Conservation (phyloP, 352 stramenopile genomes). For the Phytophthora sp. region DNA sequence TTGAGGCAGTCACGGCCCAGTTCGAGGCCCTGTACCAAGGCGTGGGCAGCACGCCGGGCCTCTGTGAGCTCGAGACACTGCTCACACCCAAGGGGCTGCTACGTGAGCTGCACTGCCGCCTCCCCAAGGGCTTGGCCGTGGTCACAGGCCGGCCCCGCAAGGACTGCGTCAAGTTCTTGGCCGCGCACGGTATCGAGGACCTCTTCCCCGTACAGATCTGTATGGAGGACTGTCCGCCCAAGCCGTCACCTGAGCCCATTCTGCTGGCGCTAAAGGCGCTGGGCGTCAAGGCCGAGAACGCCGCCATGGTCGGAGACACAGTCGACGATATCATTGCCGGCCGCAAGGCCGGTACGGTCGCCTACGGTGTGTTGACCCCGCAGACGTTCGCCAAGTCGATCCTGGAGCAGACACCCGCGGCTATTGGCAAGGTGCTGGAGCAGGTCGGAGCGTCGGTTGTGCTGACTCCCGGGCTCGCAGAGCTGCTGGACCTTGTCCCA, state of each 20-base stretch:
- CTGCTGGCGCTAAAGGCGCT: conserved; percentile 85
- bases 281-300: conserved; percentile 70
- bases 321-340: conserved; percentile 95
- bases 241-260: conserved; percentile 94
- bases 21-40: conserved; percentile 97
- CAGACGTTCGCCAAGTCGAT: conserved; percentile 83
- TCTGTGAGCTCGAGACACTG: conserved; percentile 93
- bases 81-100: conserved; percentile 89
- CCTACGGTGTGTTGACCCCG: conserved; percentile 88
- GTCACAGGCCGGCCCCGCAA: conserved; percentile 93
- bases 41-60: conserved; percentile 54
- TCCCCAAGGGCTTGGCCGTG: conserved; percentile 89
- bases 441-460: conserved; percentile 66
- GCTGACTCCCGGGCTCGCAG: conserved; percentile 72
- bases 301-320: conserved; percentile 96
- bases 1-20: conserved; percentile 92
- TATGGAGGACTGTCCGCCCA: conserved; percentile 96
- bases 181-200: conserved; percentile 76
- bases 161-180: conserved; percentile 95
- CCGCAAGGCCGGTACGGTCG: conserved; percentile 65
- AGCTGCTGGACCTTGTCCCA: conserved; percentile 85
- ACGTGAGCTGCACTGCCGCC: conserved; percentile 77
- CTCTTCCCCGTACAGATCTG: conserved; percentile 93
- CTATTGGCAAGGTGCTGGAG: conserved; percentile 59
- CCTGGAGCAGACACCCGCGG: conserved; percentile 58